Base-by-base conservation (phyloP, 495 filamentous ascomycete genomes). In the Penicillium arizonense region DNA sequence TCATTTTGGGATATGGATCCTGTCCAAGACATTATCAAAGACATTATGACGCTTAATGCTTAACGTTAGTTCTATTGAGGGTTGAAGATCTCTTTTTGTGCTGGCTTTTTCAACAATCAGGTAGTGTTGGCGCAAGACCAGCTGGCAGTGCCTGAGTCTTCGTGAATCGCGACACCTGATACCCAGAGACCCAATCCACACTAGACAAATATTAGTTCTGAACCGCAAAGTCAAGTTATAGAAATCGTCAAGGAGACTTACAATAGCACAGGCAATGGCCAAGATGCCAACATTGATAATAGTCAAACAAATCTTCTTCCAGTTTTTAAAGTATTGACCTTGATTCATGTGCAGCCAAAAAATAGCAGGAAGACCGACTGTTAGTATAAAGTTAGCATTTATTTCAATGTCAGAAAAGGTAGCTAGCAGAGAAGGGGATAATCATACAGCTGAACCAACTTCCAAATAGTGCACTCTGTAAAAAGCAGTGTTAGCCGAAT, bases 261-360 rank as follows among this genome's bases (percentile, higher is more conserved):
- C 72, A 48, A 76, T 68, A 18, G 61, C 57, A 23, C 54, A 62
- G 12, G 71, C 68, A 39, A 73, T 65, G 6, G 46, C 58, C n/a
- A 77, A 56, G 33, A 68, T 59, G 4, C 56, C 16, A 4, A 69
- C 10, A 45, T 74, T 75, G 24, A 67, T 36, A n/a, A 65, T 65
- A 0, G 71, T 71, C 44, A 77, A 42, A 24, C 55, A 45, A 5
- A 59, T 53, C 57, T 74, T 74, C 53, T 56, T 58, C 23, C 20
- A 36, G 30, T 58, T 61, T 9, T 56, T 51, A 48, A 66, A 61
- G 36, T 69, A 76, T 32, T 56, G 56, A 10, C 68, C 71, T 7
- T 58, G 36, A 43, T 77, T 77, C 68, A 77, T 53, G 51, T 60
- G 56, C 13, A 76, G 47, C 74, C 75, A 74, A 52, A 74, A 75